Percentiles rank a stretch among this genome's conserved stretches.
Evolutionary conservation across 73 alveolate species (phyloP).

Genomic region (Tetrahymena malaccensis): DNA sequence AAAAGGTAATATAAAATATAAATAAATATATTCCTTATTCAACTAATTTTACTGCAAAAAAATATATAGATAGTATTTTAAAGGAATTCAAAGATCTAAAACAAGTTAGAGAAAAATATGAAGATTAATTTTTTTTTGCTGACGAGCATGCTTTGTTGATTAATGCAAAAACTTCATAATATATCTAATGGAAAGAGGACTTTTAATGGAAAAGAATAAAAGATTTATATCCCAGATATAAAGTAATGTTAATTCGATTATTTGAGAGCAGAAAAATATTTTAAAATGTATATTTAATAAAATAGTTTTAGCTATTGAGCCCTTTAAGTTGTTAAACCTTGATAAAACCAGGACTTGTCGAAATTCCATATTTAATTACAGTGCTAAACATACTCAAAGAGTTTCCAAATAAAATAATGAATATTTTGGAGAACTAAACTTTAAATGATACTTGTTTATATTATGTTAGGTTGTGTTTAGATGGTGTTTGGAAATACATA

Average conservation of each 20-base stretch:
- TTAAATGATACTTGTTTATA: constrained; percentile 73
- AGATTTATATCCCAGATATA: neutral
- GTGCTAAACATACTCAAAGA: neutral
- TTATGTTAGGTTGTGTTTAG: constrained; percentile 68
- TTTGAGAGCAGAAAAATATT: neutral
- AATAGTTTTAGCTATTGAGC: neutral
- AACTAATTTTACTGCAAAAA: neutral
- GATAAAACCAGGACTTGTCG: neutral
- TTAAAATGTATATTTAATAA: neutral
- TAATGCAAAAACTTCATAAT: neutral
- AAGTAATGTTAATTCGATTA: neutral
- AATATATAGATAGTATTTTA: neutral
- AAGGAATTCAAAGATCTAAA: neutral
- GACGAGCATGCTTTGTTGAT: neutral
- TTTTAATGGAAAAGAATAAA: neutral
- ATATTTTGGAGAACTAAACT: constrained; percentile 30
- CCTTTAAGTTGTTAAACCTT: neutral
- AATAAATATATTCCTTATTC: neutral
- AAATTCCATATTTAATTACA: neutral
- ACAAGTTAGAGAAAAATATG: neutral
- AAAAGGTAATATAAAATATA: neutral
- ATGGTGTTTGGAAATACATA: constrained; percentile 73
- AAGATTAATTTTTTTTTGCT: neutral
- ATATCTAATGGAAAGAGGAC: neutral
- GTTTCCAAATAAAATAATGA: neutral